A percentile compares a stretch with the other conserved stretches of the same genome.
Evolutionary conservation across 345 rosid genomes (phyloP).

Genomic region (Citrus maxima): DNA sequence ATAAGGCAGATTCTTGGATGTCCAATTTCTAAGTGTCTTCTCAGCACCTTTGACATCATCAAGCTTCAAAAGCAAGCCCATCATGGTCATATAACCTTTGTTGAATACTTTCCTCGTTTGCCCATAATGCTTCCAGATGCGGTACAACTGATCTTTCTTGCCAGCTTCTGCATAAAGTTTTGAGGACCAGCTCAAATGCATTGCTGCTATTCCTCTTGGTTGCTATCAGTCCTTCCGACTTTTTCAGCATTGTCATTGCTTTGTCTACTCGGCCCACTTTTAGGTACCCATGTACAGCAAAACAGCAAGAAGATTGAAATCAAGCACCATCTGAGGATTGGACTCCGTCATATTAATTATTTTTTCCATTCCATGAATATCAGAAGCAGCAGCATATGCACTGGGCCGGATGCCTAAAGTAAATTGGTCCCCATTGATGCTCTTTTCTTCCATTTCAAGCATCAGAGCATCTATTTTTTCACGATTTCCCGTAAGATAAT

Average conservation of each 20-base stretch:
- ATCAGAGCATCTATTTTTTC: not conserved
- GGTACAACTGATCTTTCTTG: not conserved
- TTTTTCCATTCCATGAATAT: not conserved
- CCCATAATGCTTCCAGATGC: not conserved
- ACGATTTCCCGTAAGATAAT: not conserved
- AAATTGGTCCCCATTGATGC: not conserved
- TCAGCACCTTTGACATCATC: not conserved
- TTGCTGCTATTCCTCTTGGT: not conserved
- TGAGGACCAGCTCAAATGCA: not conserved
- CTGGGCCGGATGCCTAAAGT: not conserved
- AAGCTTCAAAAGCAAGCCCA: not conserved
- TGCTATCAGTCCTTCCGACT: not conserved
- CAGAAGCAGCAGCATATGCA: not conserved
- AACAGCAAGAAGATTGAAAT: not conserved
- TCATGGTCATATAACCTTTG: not conserved
- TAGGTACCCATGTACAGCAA: not conserved
- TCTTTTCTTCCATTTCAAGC: slow-evolving; percentile 1
- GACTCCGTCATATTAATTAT: not conserved
- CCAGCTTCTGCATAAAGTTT: not conserved
- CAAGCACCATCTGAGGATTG: not conserved
- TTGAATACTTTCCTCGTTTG: not conserved
- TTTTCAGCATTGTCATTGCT: not conserved
- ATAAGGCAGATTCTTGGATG: not conserved
- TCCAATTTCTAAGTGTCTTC: not conserved
- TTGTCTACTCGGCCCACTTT: not conserved